Percentiles rank a stretch among this genome's conserved stretches.
Evolutionary conservation across 1,284 basidiomycete genomes (phyloP).

Genomic region (Ganoderma boninense): DNA sequence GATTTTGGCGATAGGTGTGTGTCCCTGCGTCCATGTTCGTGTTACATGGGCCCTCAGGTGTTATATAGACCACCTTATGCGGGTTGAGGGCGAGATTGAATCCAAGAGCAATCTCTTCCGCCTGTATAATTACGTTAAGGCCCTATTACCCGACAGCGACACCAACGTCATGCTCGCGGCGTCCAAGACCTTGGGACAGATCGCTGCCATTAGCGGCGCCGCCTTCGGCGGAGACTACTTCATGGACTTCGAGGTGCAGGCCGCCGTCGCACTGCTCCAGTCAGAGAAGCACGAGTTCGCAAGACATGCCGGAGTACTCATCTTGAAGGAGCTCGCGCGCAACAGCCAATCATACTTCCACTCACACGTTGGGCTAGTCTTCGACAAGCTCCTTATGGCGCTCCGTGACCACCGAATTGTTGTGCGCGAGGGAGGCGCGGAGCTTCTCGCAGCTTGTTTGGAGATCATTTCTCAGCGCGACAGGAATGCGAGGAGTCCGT

Average conservation of each 20-base stretch:
- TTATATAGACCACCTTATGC: slow-evolving; percentile 72
- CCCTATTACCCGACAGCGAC: slow-evolving; percentile 84
- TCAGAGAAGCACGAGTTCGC: slow-evolving; percentile 79
- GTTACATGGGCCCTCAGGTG: background rate
- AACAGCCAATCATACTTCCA: slow-evolving; percentile 90
- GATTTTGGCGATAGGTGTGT: slow-evolving; percentile 81
- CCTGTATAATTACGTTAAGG: slow-evolving; percentile 92
- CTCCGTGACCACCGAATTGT: slow-evolving; percentile 86
- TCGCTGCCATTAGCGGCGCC: slow-evolving; percentile 82
- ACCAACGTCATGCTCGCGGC: slow-evolving; percentile 90
- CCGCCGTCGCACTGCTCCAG: slow-evolving; percentile 82
- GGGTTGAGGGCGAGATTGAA: slow-evolving; percentile 77
- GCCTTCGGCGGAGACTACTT: slow-evolving; percentile 83
- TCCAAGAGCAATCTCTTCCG: slow-evolving; percentile 82
- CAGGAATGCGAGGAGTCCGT: slow-evolving; percentile 70
- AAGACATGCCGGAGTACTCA: slow-evolving; percentile 86
- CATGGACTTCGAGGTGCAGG: slow-evolving; percentile 87
- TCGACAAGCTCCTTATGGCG: slow-evolving; percentile 92
- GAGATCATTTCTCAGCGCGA: slow-evolving; percentile 85
- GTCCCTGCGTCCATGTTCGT: background rate
- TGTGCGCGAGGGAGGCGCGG: slow-evolving; percentile 91
- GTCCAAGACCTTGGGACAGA: slow-evolving; percentile 85
- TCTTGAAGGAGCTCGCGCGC: slow-evolving; percentile 90
- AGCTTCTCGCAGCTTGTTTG: slow-evolving; percentile 89
- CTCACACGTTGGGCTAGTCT: slow-evolving; percentile 84